Conservation (phyloP, 352 stramenopile genomes). For the Globisporangium okanoganense region DNA sequence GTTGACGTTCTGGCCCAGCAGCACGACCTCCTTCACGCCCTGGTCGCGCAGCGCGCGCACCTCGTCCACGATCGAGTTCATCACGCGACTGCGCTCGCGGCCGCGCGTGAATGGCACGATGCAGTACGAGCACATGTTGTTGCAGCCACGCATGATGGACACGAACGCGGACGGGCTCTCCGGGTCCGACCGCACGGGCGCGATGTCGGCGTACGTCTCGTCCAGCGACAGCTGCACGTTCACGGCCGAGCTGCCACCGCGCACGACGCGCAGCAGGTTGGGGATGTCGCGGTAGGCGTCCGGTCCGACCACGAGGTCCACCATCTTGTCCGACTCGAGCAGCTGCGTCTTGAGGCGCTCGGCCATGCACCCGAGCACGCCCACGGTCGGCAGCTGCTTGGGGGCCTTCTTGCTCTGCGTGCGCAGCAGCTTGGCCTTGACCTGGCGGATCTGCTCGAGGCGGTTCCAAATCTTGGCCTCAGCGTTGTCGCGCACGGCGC, state of each 20-base stretch:
- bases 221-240: slow-evolving; percentile 97
- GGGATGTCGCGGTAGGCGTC: slow-evolving; percentile 99
- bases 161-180: slow-evolving; percentile 92
- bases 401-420: slow-evolving; percentile 51
- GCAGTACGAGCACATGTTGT: slow-evolving; percentile 99
- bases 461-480: slow-evolving; percentile 94
- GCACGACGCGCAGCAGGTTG: slow-evolving; percentile 88
- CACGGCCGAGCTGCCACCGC: slow-evolving; percentile 72
- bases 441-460: slow-evolving; percentile 71
- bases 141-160: slow-evolving; percentile 99
- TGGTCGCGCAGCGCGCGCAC: slow-evolving; percentile 85
- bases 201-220: slow-evolving; percentile 99
- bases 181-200: slow-evolving; percentile 87
- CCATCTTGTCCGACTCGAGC: slow-evolving; percentile 92
- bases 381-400: slow-evolving; percentile 78
- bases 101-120: slow-evolving; percentile 99
- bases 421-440: slow-evolving; percentile 63
- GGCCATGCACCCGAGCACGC: slow-evolving; percentile 99
- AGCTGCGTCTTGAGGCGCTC: slow-evolving; percentile 97
- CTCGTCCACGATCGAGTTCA: slow-evolving; percentile 95
- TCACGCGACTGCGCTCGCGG: slow-evolving; percentile 90
- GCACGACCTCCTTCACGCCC: slow-evolving; percentile 96
- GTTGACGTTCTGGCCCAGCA: slow-evolving; percentile 99
- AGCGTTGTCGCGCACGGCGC: slow-evolving; percentile 98
- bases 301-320: slow-evolving; percentile 97